Base-by-base conservation (phyloP, 129 eudicot genomes). In the Glebionis coronaria region DNA sequence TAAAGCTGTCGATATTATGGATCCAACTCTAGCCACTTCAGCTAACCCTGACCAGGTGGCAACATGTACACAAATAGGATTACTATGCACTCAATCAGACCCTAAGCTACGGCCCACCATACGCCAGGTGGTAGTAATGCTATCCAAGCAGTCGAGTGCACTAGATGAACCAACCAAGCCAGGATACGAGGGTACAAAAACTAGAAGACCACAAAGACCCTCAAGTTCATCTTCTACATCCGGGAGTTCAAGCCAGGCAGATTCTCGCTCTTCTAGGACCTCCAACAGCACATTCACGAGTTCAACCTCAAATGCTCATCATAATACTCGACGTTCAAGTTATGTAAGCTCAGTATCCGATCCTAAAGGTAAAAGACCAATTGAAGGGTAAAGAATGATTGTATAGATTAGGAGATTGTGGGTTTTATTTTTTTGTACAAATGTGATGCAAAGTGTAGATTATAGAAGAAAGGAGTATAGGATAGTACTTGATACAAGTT, bases 151-250 rank as follows among this genome's bases (percentile, higher is more conserved):
- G 21, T 79, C 87, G 1, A 75, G 82, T 20, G 45, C 65, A 23
- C 85, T 88, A 13, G 92, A 83, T 25, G 92, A 88, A 67, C 98
- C 98, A 12, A 80, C 78, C 18, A 74, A 76, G 21, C 98, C 96
- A 1, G 98, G 95, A 56, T 83, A 69, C 38, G 82, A 85, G 2
- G 88, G 91, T 69, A 54, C 86, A 14, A 74, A 84, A 59, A 31
- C 40, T 4, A 79, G 86, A 20, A 79, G 83, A 77, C 71, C 81
- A 59, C 79, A 64, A n/a, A 79, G 83, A 55, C 74, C 66, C n/a
- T 69, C 61, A 8, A 31, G 70, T 25, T 79, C 82, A 29, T 83
- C 84, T 20, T 62, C 88, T 16, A 63, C 77, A 13, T 56, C 80
- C 12, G 84, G 77, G 23, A 70, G 9, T 54, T 81, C 90, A 0